These are phyloP conservation scores for Dysphania ambrosioides DNA, from an alignment of 148 eudicot species.

Conservation along the genomic window DNA sequence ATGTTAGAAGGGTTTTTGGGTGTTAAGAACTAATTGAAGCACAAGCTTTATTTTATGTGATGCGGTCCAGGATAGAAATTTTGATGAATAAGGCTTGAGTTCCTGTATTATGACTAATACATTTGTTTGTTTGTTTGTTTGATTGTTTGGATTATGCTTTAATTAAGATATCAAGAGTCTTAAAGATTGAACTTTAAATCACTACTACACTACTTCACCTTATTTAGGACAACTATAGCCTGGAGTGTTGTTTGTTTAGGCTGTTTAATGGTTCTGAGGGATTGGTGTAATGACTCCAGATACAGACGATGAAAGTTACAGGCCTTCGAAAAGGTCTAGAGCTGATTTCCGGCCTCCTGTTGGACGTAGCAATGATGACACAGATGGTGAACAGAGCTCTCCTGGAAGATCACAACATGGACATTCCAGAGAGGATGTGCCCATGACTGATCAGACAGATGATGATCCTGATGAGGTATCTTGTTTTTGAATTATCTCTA, in stretches of 20 bases:
- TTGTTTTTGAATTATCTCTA: background rate
- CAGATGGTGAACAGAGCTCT: conserved; percentile 82
- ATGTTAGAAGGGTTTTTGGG: background rate
- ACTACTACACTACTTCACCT: background rate
- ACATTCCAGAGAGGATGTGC: conserved; percentile 64
- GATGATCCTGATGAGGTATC: conserved; percentile 70
- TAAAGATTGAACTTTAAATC: background rate
- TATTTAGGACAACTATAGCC: background rate
- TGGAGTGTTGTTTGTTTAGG: background rate
- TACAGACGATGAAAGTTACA: conserved; percentile 72
- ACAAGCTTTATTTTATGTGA: background rate
- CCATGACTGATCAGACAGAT: conserved; percentile 83
- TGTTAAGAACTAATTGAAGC: background rate
- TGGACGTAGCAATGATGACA: conserved; percentile 53
- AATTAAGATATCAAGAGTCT: background rate
- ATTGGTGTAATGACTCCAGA: conserved; percentile 41
- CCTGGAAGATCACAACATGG: conserved; percentile 78
- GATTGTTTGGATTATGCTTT: too few species aligned
- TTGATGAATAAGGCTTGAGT: background rate
- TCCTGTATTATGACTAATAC: background rate
- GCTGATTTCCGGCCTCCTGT: conserved; percentile 50
- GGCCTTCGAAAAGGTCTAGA: conserved; percentile 80
- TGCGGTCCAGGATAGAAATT: background rate
- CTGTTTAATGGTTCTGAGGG: background rate
- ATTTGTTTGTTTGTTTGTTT: background rate